A percentile compares a stretch with the other conserved stretches of the same genome.
These are phyloP conservation scores for Cyclostephanos tholiformis DNA, from an alignment of 108 stramenopile species.

Conservation along the genomic window DNA sequence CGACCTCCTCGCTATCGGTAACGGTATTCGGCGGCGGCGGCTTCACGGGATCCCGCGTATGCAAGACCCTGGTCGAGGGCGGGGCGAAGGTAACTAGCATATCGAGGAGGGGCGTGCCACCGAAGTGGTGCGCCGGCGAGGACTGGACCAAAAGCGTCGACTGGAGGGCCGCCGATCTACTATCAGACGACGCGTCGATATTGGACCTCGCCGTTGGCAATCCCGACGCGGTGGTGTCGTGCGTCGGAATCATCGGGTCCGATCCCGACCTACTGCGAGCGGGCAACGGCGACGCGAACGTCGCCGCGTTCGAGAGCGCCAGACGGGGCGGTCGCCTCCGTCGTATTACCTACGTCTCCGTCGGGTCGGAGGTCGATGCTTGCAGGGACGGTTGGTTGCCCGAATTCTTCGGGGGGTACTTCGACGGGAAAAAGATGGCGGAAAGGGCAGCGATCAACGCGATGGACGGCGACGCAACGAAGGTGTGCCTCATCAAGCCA, in stretches of 20 bases:
- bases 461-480: conserved; percentile 39
- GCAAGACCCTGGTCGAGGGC: conserved; percentile 46
- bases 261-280: conserved; percentile 33
- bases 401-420: conserved; percentile 64
- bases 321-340: conserved; percentile 58
- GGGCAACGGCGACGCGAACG: conserved; percentile 46
- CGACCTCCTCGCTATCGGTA: conserved; percentile 22
- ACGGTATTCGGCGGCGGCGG: conserved; percentile 74
- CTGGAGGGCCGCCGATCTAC: conserved; percentile 46
- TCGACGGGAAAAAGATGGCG: conserved; percentile 64
- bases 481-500: conserved; percentile 54
- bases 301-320: conserved; percentile 53
- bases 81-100: conserved; percentile 51
- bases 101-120: conserved; percentile 40
- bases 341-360: conserved; percentile 62
- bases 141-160: conserved; percentile 48
- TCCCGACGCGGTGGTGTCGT: conserved; percentile 60
- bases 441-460: conserved; percentile 49
- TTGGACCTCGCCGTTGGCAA: conserved; percentile 42
- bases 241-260: conserved; percentile 67
- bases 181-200: conserved; percentile 22
- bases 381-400: conserved; percentile 56
- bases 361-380: conserved; percentile 68
- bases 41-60: conserved; percentile 67
- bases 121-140: conserved; percentile 49